These are phyloP conservation scores for Apostasia ramifera DNA, from an alignment of 106 monocot species.

Conservation along the genomic window DNA sequence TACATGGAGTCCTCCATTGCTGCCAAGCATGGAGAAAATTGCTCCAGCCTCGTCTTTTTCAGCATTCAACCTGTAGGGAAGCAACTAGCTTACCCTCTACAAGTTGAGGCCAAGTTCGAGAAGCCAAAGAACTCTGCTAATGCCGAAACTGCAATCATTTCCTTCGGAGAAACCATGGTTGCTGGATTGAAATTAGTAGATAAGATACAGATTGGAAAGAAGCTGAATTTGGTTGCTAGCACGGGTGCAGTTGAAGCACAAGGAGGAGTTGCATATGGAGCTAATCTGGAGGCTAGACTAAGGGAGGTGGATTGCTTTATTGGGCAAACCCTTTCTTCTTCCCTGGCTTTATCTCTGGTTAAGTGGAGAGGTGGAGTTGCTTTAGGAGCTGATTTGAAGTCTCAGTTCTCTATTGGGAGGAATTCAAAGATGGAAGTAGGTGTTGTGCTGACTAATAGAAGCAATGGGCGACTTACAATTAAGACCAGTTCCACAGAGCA, in stretches of 20 bases:
- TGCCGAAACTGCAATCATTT: conserved; percentile 71
- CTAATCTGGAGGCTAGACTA: conserved; percentile 77
- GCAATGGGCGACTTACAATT: conserved; percentile 72
- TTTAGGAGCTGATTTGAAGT: conserved; percentile 86
- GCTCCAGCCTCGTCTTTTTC: conserved; percentile 76
- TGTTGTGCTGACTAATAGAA: conserved; percentile 83
- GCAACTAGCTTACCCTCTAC: conserved; percentile 71
- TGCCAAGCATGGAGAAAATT: conserved; percentile 76
- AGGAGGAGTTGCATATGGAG: conserved; percentile 81
- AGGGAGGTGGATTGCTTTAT: conserved; percentile 79
- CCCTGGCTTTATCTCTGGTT: conserved; percentile 79
- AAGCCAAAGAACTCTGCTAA: conserved; percentile 85
- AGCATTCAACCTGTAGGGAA: conserved; percentile 80
- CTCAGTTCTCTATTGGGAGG: conserved; percentile 59
- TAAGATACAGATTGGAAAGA: conserved; percentile 66
- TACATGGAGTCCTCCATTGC: conserved; percentile 78
- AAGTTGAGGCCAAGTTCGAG: conserved; percentile 81
- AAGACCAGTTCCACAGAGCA: conserved; percentile 69
- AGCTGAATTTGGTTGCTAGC: conserved; percentile 49
- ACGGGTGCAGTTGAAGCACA: conserved; percentile 80
- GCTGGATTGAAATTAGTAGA: conserved; percentile 85
- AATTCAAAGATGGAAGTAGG: conserved; percentile 70
- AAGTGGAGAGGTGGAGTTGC: conserved; percentile 85
- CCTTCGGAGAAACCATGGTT: conserved; percentile 78
- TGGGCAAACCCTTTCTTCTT: conserved; percentile 56